These are phyloP conservation scores for Myrica gale DNA, from an alignment of 306 rosid genomes.

Conservation along the genomic window DNA sequence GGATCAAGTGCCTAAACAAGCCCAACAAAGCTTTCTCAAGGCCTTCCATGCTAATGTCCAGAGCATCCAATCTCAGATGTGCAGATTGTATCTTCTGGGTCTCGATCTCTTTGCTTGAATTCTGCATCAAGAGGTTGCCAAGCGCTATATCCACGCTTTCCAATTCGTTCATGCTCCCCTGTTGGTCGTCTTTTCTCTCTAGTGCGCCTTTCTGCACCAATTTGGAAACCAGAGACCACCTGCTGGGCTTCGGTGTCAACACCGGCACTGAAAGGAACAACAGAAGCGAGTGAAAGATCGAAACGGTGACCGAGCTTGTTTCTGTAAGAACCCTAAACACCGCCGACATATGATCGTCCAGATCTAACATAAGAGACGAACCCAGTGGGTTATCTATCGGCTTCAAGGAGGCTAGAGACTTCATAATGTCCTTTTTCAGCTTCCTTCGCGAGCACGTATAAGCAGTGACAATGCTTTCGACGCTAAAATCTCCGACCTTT, in stretches of 20 bases:
- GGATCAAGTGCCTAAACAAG: constrained; percentile 65
- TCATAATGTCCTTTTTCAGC: constrained; percentile 42
- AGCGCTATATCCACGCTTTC: constrained; percentile 59
- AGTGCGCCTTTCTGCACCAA: constrained; percentile 44
- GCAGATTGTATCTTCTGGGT: constrained; percentile 45
- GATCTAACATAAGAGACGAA: constrained; percentile 26
- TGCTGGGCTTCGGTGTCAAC: constrained; percentile 50
- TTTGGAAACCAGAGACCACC: constrained; percentile 64
- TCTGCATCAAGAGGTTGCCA: constrained; percentile 29
- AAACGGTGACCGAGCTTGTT: constrained; percentile 46
- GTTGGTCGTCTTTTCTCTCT: constrained; percentile 13
- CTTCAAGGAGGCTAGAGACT: constrained; percentile 38
- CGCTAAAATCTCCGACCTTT: constrained; percentile 45
- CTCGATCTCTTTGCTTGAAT: constrained; percentile 30
- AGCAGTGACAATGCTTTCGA: constrained; percentile 33
- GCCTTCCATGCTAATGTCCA: constrained; percentile 45
- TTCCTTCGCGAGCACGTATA: constrained; percentile 46
- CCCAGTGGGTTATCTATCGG: constrained; percentile 38
- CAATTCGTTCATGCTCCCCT: constrained; percentile 43
- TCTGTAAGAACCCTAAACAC: constrained; percentile 64
- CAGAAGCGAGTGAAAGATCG: constrained; percentile 47
- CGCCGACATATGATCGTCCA: constrained; percentile 39
- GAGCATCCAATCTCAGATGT: constrained; percentile 42
- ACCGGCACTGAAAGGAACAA: constrained; percentile 46
- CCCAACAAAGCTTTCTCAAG: constrained; percentile 57